Conservation (phyloP, 805 yeast genomes). For the Brettanomyces custersianus region DNA sequence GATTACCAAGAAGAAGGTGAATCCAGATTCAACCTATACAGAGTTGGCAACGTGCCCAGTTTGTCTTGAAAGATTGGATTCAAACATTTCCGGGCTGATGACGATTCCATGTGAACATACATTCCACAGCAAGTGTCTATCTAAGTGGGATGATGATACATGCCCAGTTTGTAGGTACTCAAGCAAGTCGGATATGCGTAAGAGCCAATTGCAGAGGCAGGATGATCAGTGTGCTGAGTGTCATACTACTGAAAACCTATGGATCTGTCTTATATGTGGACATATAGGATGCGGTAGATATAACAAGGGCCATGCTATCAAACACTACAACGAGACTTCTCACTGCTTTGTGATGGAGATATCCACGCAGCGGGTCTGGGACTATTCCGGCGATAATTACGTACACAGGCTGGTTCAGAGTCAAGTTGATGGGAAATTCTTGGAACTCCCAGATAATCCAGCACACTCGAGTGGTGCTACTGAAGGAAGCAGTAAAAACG, state of each 20-base stretch:
- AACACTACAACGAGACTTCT: conserved; percentile 66
- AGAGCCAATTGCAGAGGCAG: conserved; percentile 15
- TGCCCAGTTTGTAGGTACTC: conserved; percentile 90
- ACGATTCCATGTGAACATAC: conserved; percentile 93
- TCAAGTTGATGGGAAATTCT: conserved; percentile 82
- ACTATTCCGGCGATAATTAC: conserved; percentile 83
- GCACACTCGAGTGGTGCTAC: neutral
- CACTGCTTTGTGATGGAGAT: conserved; percentile 92
- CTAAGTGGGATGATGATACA: conserved; percentile 82
- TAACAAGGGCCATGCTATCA: conserved; percentile 75
- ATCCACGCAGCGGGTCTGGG: conserved; percentile 84
- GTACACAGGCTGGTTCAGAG: conserved; percentile 81
- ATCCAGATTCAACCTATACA: no score
- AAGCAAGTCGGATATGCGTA: conserved; percentile 21
- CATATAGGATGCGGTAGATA: conserved; percentile 89
- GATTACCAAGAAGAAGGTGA: no score
- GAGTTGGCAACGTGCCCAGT: conserved; percentile 93
- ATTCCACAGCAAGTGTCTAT: conserved; percentile 80
- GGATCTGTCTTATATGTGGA: conserved; percentile 90
- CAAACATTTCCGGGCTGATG: conserved; percentile 66
- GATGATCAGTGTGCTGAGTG: conserved; percentile 47
- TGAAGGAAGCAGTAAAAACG: no score
- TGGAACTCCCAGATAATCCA: conserved; percentile 48
- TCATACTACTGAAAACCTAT: conserved; percentile 49
- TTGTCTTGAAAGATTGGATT: conserved; percentile 81